Percentiles rank a stretch among this genome's conserved stretches.
These are phyloP conservation scores for Pseudogymnoascus sp. DNA, from an alignment of 2,329 filamentous ascomycete species.

Conservation along the genomic window DNA sequence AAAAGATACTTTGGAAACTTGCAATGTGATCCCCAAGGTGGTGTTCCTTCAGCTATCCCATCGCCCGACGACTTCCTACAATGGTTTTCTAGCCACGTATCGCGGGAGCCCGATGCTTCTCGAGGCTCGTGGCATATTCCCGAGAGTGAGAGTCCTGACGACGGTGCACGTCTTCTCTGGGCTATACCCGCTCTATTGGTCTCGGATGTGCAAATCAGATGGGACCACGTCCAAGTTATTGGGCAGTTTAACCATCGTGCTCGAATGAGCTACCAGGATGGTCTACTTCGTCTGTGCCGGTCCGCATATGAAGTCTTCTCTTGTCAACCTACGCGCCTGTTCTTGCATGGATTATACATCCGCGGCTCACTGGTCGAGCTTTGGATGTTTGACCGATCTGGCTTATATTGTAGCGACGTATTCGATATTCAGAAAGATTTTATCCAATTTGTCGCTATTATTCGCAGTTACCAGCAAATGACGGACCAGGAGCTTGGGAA, in stretches of 20 bases:
- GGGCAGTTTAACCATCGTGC: not conserved
- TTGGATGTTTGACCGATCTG: not conserved
- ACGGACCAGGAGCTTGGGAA: not conserved
- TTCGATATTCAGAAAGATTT: not conserved
- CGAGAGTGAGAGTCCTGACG: not conserved
- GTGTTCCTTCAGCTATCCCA: not conserved
- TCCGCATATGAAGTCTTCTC: not conserved
- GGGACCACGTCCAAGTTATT: not conserved
- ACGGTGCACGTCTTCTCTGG: not conserved
- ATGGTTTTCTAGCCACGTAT: not conserved
- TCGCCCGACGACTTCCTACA: not conserved
- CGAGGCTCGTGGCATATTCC: not conserved
- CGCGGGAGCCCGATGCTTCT: not conserved
- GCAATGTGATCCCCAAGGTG: not conserved
- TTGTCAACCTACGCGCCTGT: not conserved
- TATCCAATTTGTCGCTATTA: not conserved
- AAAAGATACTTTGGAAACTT: slow-evolving; percentile 18
- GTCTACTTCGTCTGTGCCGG: not conserved
- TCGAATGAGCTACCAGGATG: not conserved
- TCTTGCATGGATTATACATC: not conserved
- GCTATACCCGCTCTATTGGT: not conserved
- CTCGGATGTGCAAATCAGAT: not conserved
- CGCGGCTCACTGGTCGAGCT: not conserved
- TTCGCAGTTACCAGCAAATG: not conserved
- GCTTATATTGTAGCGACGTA: not conserved